Percentiles rank a stretch among this genome's conserved stretches.
phyloP scores from a whole-genome alignment of 306 rosid genomes.

The Glycine soja region DNA sequence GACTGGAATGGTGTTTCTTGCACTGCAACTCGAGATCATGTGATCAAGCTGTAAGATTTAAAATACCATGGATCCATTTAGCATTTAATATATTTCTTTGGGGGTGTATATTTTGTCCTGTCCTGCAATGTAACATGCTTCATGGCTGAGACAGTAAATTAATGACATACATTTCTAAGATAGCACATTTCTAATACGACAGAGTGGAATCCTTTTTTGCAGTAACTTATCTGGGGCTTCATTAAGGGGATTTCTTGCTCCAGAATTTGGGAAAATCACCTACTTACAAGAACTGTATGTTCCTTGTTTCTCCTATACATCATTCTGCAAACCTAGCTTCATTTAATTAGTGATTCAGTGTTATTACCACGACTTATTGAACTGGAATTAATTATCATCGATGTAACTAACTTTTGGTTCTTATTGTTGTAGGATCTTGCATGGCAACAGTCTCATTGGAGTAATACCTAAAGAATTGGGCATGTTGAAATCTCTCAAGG shows the following conservation, averaged over 20 bases:
- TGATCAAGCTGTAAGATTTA: constrained; percentile 82
- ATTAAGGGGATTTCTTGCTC: constrained; percentile 78
- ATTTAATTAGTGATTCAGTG: background rate
- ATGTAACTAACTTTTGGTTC: constrained; percentile 37
- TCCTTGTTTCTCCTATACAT: constrained; percentile 14
- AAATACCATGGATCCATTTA: constrained; percentile 50
- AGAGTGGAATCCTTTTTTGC: constrained; percentile 53
- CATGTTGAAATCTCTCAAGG: constrained; percentile 67
- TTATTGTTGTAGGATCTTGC: constrained; percentile 70
- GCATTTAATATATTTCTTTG: constrained; percentile 7
- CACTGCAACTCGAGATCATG: constrained; percentile 66
- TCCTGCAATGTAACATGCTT: constrained; percentile 17
- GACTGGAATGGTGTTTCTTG: constrained; percentile 86
- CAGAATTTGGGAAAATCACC: constrained; percentile 79
- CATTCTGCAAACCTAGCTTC: background rate
- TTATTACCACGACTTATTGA: background rate
- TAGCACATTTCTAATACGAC: constrained; percentile 40
- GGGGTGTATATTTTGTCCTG: constrained; percentile 11
- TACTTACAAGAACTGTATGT: constrained; percentile 83
- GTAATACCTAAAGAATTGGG: constrained; percentile 82
- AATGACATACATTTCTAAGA: constrained; percentile 32
- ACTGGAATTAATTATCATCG: constrained; percentile 30
- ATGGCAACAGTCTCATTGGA: constrained; percentile 86
- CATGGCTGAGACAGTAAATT: constrained; percentile 34
- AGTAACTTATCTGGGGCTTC: constrained; percentile 85